These are phyloP conservation scores for Vicia sativa DNA, from an alignment of 306 rosid genomes.

Conservation along the genomic window DNA sequence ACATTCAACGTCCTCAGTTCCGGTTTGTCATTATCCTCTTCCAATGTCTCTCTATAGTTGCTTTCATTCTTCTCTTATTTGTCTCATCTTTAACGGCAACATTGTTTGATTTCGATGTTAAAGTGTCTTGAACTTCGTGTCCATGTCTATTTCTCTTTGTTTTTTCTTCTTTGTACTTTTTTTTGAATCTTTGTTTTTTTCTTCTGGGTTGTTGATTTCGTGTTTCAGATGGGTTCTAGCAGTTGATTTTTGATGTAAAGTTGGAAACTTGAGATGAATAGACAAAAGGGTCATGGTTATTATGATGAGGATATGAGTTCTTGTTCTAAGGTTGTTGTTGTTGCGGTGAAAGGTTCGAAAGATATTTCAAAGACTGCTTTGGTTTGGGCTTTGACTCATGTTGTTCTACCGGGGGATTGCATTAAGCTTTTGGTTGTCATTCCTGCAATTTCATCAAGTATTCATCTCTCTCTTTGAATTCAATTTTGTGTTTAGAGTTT, in stretches of 20 bases:
- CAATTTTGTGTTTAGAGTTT: slow-evolving; percentile 21
- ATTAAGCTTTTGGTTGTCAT: slow-evolving; percentile 78
- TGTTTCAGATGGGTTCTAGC: slow-evolving; percentile 38
- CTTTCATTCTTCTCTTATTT: slow-evolving; percentile 2
- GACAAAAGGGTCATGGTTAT: slow-evolving; percentile 43
- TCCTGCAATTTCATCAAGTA: slow-evolving; percentile 72
- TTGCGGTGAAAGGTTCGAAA: slow-evolving; percentile 82
- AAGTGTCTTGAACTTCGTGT: slow-evolving; percentile 63
- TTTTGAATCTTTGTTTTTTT: slow-evolving; percentile 33
- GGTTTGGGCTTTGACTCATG: slow-evolving; percentile 97
- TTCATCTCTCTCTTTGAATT: slow-evolving; percentile 39
- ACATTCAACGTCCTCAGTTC: slow-evolving; percentile 36
- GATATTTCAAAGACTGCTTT: slow-evolving; percentile 75
- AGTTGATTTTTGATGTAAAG: slow-evolving; percentile 31
- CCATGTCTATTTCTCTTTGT: slow-evolving; percentile 48
- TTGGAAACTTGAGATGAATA: slow-evolving; percentile 60
- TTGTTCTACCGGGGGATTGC: slow-evolving; percentile 92
- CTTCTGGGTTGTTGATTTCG: slow-evolving; percentile 40
- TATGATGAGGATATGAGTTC: slow-evolving; percentile 42
- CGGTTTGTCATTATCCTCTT: slow-evolving; percentile 26
- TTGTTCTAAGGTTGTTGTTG: slow-evolving; percentile 69
- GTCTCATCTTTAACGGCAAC: slow-evolving; percentile 32
- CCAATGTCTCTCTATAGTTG: slow-evolving; percentile 14
- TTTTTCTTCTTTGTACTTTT: slow-evolving; percentile 12
- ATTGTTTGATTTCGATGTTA: slow-evolving; percentile 19